phyloP scores from a whole-genome alignment of 768 basidiomycete species.

The Daedaleopsis nitida region DNA sequence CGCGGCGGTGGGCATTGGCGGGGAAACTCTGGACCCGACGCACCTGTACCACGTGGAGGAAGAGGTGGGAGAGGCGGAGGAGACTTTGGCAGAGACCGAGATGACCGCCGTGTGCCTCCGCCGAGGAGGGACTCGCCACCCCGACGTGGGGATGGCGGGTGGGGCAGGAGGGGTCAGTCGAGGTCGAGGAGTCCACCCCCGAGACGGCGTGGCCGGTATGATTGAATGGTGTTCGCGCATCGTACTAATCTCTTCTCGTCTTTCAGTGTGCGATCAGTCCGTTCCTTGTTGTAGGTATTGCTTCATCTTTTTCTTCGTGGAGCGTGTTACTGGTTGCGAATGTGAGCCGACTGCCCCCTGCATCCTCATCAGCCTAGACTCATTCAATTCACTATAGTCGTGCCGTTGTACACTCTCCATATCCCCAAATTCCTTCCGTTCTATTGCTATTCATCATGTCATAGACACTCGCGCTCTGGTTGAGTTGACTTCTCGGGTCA shows the following conservation, averaged over 20 bases:
- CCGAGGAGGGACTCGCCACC: constrained; percentile 24
- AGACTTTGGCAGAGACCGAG: constrained; percentile 26
- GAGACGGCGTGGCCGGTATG: constrained; percentile 32
- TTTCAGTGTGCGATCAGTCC: neutral
- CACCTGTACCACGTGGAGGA: constrained; percentile 41
- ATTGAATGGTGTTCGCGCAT: constrained; percentile 4
- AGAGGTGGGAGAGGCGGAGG: constrained; percentile 21
- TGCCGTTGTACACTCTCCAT: too few relatives aligned
- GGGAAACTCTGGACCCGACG: constrained; percentile 59
- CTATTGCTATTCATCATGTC: too few relatives aligned
- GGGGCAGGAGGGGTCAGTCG: constrained; percentile 39
- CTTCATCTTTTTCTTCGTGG: neutral
- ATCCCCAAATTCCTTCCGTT: too few relatives aligned
- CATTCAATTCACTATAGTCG: too few relatives aligned
- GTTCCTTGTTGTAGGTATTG: neutral
- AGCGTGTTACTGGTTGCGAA: neutral
- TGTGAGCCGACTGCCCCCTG: neutral
- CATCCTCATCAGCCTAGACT: too few relatives aligned
- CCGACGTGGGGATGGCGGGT: constrained; percentile 21
- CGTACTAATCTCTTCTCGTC: neutral
- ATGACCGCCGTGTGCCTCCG: constrained; percentile 18
- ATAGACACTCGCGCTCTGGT: too few relatives aligned
- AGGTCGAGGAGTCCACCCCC: constrained; percentile 43
- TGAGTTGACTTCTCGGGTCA: too few relatives aligned
- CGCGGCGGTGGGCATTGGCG: constrained; percentile 71